These are phyloP conservation scores for Epichloe bromicola DNA, from an alignment of 2,329 filamentous ascomycete genomes.

Conservation along the genomic window DNA sequence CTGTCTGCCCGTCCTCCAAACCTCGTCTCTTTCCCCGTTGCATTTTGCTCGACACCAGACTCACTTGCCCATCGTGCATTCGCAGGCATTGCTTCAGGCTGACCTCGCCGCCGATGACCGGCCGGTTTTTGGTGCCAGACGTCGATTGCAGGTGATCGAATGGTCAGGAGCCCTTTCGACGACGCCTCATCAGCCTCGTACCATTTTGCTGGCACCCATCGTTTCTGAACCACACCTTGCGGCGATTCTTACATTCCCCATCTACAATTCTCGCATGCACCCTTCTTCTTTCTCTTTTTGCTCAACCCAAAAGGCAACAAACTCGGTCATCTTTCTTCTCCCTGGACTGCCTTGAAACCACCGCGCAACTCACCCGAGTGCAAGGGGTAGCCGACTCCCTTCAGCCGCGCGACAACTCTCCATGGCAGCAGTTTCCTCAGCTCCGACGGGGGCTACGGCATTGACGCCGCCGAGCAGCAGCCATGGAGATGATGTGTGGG, in stretches of 20 bases:
- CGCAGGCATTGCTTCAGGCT: slow-evolving; percentile 2
- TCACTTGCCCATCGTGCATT: not conserved
- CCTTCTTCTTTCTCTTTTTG: not conserved
- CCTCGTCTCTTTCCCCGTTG: not conserved
- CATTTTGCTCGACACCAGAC: not conserved
- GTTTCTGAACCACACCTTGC: not conserved
- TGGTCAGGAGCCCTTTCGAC: not conserved
- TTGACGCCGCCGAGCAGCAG: slow-evolving; percentile 36
- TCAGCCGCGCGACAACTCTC: slow-evolving; percentile 8
- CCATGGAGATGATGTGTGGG: slow-evolving; percentile 36
- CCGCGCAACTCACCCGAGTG: not conserved
- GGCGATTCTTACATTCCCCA: not conserved
- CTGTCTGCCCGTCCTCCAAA: not conserved
- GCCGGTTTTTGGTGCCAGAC: not conserved
- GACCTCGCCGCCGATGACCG: slow-evolving; percentile 2
- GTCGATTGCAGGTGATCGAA: not conserved
- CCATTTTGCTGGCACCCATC: not conserved
- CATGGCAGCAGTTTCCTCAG: slow-evolving; percentile 42
- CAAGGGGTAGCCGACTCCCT: slow-evolving; percentile 17
- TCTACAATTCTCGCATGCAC: not conserved
- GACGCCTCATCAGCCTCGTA: not conserved
- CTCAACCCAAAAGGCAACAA: not conserved
- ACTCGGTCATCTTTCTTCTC: not conserved
- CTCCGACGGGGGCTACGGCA: slow-evolving; percentile 32
- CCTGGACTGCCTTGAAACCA: not conserved